A percentile compares a stretch with the other conserved stretches of the same genome.
Evolutionary conservation across 2,329 filamentous ascomycete species (phyloP).

Genomic region (Paraphoma chrysanthemicola): DNA sequence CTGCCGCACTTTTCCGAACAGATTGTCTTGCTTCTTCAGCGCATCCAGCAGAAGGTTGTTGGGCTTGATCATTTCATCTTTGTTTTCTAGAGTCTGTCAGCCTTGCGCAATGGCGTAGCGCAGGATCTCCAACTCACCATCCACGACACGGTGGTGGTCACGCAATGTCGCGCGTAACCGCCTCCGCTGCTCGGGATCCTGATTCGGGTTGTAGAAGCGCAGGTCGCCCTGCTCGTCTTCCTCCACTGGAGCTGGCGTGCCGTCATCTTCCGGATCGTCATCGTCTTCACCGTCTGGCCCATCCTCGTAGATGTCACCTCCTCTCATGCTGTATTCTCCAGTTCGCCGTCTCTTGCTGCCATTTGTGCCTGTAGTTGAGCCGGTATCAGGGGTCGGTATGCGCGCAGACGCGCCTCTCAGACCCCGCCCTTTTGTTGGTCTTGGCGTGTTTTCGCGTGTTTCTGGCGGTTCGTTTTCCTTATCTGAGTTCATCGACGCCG

Average conservation of each 20-base stretch:
- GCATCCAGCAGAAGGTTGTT: conserved; percentile 72
- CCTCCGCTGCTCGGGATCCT: conserved; percentile 76
- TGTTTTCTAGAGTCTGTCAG: conserved; percentile 62
- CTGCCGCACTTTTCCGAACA: conserved; percentile 77
- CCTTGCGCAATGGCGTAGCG: background rate
- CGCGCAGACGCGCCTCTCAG: conserved; percentile 40
- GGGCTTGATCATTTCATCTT: conserved; percentile 72
- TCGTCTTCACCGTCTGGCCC: conserved; percentile 30
- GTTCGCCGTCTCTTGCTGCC: conserved; percentile 56
- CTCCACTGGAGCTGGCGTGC: background rate
- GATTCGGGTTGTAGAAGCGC: conserved; percentile 78
- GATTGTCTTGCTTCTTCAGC: conserved; percentile 69
- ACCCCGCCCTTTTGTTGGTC: conserved; percentile 52
- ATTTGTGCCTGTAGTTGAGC: conserved; percentile 31
- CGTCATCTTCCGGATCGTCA: conserved; percentile 16
- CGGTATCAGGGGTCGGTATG: conserved; percentile 50
- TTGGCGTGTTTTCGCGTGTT: conserved; percentile 36
- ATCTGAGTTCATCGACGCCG: conserved; percentile 47
- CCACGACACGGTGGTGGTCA: conserved; percentile 67
- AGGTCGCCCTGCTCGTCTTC: conserved; percentile 22
- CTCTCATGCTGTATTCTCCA: conserved; percentile 37
- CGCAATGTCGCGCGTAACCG: conserved; percentile 73
- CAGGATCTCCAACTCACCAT: conserved; percentile 49
- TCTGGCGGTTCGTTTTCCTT: conserved; percentile 53
- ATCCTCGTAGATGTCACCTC: conserved; percentile 12